Conservation (phyloP, 345 rosid species). For the Reutealis trisperma region DNA sequence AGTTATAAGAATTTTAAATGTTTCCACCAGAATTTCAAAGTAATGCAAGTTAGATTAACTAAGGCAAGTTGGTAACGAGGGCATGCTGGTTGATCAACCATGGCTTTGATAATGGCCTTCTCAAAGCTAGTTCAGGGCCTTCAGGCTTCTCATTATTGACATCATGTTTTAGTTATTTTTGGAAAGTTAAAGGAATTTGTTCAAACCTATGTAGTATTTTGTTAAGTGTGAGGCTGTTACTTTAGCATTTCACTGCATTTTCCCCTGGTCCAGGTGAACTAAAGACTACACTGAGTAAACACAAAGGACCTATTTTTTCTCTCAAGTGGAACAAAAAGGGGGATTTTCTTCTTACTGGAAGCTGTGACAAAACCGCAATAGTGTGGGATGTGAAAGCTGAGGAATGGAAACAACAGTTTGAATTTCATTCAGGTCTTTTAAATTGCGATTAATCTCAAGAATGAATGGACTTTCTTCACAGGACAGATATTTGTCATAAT, state of each 20-base stretch:
- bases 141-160: background rate
- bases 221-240: background rate
- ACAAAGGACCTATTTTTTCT: constrained; percentile 95
- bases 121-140: background rate
- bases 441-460: background rate
- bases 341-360: constrained; percentile 97
- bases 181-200: background rate
- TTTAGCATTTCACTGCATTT: constrained; percentile 7
- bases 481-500: constrained; percentile 10
- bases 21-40: background rate
- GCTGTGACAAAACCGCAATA: constrained; percentile 93
- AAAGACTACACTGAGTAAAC: constrained; percentile 81
- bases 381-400: constrained; percentile 98
- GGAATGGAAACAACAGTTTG: constrained; percentile 96
- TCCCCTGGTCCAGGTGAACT: constrained; percentile 61
- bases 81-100: background rate
- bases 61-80: background rate
- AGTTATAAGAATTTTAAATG: background rate
- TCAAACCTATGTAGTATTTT: background rate
- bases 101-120: background rate
- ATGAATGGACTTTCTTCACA: constrained; percentile 6
- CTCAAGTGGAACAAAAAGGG: constrained; percentile 99
- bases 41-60: background rate
- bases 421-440: constrained; percentile 71
- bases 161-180: background rate